phyloP scores from a whole-genome alignment of 441 rosid species.

The Pelargonium citronellum region DNA sequence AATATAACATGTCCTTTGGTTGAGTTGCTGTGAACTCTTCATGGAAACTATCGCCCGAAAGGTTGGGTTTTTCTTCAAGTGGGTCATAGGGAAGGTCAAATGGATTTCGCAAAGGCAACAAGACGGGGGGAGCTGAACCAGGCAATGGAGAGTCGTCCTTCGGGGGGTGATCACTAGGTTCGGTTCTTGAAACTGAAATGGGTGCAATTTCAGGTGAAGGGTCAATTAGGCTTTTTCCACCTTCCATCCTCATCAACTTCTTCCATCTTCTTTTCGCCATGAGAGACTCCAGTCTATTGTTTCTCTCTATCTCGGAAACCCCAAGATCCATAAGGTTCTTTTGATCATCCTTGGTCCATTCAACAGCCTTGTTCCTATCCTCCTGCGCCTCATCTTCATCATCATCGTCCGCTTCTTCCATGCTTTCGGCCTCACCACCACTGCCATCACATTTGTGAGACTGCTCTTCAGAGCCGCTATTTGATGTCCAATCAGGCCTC shows the following conservation, averaged over 20 bases:
- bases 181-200: conserved; percentile 36
- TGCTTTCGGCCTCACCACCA: conserved; percentile 34
- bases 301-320: conserved; percentile 66
- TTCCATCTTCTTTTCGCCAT: conserved; percentile 62
- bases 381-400: conserved; percentile 24
- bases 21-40: conserved; percentile 48
- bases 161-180: conserved; percentile 25
- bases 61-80: conserved; percentile 67
- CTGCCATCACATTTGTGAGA: conserved; percentile 21
- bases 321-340: conserved; percentile 87
- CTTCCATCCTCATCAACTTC: conserved; percentile 39
- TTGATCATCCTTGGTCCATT: conserved; percentile 81
- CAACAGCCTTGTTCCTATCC: conserved; percentile 36
- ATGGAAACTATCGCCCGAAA: conserved; percentile 58
- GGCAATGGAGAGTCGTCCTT: conserved; percentile 41
- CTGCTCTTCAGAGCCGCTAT: not conserved
- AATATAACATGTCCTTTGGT: conserved; percentile 39
- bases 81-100: conserved; percentile 88
- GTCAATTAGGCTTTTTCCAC: conserved; percentile 38
- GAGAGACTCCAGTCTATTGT: conserved; percentile 65
- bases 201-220: conserved; percentile 32
- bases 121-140: conserved; percentile 78
- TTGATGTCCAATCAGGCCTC: conserved; percentile 14
- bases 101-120: conserved; percentile 61
- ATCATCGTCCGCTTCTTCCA: conserved; percentile 26